A percentile compares a stretch with the other conserved stretches of the same genome.
phyloP scores from a whole-genome alignment of 2,329 filamentous ascomycete species.

The Calonectria hongkongensis region DNA sequence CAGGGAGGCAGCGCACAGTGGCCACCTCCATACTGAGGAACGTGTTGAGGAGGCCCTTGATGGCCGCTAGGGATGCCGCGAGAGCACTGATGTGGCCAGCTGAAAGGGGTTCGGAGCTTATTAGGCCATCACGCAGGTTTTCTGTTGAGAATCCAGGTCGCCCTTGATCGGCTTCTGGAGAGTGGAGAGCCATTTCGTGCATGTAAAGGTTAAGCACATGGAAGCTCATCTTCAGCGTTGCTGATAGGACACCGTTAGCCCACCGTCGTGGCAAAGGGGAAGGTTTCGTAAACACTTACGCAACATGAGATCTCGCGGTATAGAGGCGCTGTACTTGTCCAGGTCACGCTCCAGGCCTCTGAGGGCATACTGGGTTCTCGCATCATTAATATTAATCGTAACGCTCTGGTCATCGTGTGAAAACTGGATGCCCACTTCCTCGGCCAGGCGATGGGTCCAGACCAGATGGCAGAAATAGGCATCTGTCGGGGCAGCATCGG shows the following conservation, averaged over 20 bases:
- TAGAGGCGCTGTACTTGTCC: constrained; percentile 73
- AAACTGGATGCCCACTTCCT: constrained; percentile 81
- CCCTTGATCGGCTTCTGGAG: constrained; percentile 76
- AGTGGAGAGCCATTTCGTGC: constrained; percentile 84
- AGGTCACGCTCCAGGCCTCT: constrained; percentile 79
- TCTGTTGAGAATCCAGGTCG: constrained; percentile 68
- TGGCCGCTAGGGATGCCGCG: constrained; percentile 79
- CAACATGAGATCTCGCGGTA: constrained; percentile 71
- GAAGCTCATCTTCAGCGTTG: constrained; percentile 78
- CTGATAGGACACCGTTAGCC: constrained; percentile 59
- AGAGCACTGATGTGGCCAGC: constrained; percentile 79
- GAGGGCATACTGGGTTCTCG: constrained; percentile 78
- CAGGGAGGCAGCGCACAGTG: constrained; percentile 78
- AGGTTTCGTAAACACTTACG: constrained; percentile 66
- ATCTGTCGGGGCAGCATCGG: constrained; percentile 74
- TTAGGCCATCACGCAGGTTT: constrained; percentile 64
- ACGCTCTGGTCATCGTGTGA: constrained; percentile 78
- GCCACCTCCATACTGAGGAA: constrained; percentile 77
- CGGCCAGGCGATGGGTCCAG: constrained; percentile 77
- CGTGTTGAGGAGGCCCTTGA: constrained; percentile 79
- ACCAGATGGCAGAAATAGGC: constrained; percentile 75
- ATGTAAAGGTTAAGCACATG: constrained; percentile 82
- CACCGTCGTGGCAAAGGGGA: background rate
- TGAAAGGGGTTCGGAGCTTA: constrained; percentile 63
- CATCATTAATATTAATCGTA: constrained; percentile 74